Evolutionary conservation across 331 rosid species (phyloP), one percentile per base, ranked within the genome.

Genomic region (Prunus yedoensis): DNA sequence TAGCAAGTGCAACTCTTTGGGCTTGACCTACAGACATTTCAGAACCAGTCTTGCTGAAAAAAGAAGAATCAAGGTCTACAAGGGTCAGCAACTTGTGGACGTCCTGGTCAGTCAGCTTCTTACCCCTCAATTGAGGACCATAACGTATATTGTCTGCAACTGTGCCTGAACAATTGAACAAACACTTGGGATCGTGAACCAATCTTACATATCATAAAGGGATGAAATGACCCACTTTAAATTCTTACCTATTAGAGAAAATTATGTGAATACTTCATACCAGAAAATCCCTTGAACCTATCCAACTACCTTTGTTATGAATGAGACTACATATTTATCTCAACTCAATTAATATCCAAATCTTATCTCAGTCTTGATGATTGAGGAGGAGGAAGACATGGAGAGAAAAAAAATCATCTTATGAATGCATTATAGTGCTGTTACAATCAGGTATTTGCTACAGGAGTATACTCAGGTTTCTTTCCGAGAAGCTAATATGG

Each of bases 21-120:
- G 97, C 96, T 76, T 94, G 99, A 74, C 99, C 99, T 0, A 90
- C 97, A 20, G 99, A 92, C 38, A 94, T 91, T 54, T 92, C 96
- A 56, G 87, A 68, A n/a, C 88, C 96, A 10, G 77, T 71, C 82
- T 87, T 90, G 27, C 66, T 71, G 72, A 71, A 53, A 78, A 92
- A 90, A 61, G 93, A 86, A 74, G 86, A 74, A 79, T 90, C 97
- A 5, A 92, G 86, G 65, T 90, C 99, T 20, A 91, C 93, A 78
- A 89, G 81, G 54, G 65, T 45, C 17, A 94, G 97, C 76, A 94
- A 85, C 80, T 77, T 88, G 65, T 75, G 20, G 18, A 94, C 93
- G 65, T 90, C 95, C 0, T 85, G 87, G 46, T 92, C 96, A 12
- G 53, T 79, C 28, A 94, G 82, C 75, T 80, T 89, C 77, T 78